phyloP scores from a whole-genome alignment of 305 asterid genomes.

The Fraxinus dipetala region DNA sequence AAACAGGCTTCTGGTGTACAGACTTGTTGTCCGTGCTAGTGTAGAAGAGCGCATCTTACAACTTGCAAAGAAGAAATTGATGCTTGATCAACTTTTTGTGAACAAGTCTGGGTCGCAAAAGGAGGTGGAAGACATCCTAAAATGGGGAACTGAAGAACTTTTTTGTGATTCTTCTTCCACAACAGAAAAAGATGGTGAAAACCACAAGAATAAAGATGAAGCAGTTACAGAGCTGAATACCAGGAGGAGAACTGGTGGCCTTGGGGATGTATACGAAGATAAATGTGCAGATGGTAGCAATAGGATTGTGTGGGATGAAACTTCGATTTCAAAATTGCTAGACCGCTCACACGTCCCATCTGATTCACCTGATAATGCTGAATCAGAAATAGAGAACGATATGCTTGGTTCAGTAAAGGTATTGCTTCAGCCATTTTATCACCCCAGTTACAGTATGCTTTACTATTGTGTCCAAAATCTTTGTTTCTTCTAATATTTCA shows the following conservation, averaged over 20 bases:
- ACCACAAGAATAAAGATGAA: slow-evolving; percentile 46
- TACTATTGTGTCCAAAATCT: background rate
- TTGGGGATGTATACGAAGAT: slow-evolving; percentile 93
- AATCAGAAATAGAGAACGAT: slow-evolving; percentile 66
- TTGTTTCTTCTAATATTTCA: background rate
- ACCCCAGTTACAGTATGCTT: background rate
- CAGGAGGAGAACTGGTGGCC: slow-evolving; percentile 81
- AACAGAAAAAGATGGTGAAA: slow-evolving; percentile 61
- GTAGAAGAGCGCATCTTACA: slow-evolving; percentile 98
- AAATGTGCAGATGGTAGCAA: slow-evolving; percentile 79
- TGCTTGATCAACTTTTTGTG: slow-evolving; percentile 98
- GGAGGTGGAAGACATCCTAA: slow-evolving; percentile 92
- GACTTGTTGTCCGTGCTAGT: slow-evolving; percentile 99
- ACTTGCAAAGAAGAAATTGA: slow-evolving; percentile 94
- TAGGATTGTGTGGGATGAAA: slow-evolving; percentile 86
- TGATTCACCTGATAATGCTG: slow-evolving; percentile 70
- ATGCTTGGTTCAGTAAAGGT: slow-evolving; percentile 99
- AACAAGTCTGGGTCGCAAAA: slow-evolving; percentile 92
- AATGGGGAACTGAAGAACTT: slow-evolving; percentile 99
- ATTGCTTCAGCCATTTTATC: slow-evolving; percentile 15
- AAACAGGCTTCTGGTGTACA: slow-evolving; percentile 87
- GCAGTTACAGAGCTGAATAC: slow-evolving; percentile 53
- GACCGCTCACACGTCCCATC: slow-evolving; percentile 83
- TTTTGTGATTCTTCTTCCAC: slow-evolving; percentile 61
- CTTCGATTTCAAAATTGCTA: slow-evolving; percentile 77